phyloP scores from a whole-genome alignment of 305 asterid species.

The Fraxinus nigra region DNA sequence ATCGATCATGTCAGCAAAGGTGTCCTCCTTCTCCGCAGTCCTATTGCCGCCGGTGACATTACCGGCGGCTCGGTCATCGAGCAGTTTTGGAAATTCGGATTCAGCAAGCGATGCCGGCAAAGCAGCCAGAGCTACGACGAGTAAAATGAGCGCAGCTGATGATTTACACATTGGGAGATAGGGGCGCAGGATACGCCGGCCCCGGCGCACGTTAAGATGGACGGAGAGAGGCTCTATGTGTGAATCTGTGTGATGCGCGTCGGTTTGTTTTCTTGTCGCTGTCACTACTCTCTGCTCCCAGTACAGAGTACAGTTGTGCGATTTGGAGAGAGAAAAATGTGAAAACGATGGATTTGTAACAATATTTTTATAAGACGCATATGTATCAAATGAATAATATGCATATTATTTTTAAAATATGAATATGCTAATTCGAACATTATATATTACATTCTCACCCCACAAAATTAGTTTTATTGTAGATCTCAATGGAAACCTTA shows the following conservation, averaged over 20 bases:
- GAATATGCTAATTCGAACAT: no score
- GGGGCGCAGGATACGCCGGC: conserved; percentile 46
- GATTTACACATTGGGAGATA: conserved; percentile 42
- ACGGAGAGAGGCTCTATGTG: not conserved
- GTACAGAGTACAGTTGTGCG: not conserved
- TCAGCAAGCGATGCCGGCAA: conserved; percentile 15
- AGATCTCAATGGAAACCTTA: no score
- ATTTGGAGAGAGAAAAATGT: not conserved
- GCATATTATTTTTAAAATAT: no score
- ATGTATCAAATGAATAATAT: no score
- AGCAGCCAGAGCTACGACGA: conserved; percentile 28
- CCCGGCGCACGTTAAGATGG: conserved; percentile 41
- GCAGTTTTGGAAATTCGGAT: conserved; percentile 33
- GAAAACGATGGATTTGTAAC: no score
- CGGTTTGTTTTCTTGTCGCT: conserved; percentile 40
- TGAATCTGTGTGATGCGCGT: conserved; percentile 23
- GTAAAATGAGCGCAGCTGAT: conserved; percentile 24
- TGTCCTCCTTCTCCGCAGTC: conserved; percentile 58
- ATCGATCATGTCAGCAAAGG: conserved; percentile 92
- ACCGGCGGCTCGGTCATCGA: conserved; percentile 25
- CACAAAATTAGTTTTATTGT: no score
- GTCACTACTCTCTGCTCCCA: conserved; percentile 5
- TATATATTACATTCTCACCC: no score
- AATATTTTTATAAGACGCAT: no score
- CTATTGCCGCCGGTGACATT: conserved; percentile 43